Conservation (phyloP, 352 stramenopile genomes). For the Phytophthora tubulina region DNA sequence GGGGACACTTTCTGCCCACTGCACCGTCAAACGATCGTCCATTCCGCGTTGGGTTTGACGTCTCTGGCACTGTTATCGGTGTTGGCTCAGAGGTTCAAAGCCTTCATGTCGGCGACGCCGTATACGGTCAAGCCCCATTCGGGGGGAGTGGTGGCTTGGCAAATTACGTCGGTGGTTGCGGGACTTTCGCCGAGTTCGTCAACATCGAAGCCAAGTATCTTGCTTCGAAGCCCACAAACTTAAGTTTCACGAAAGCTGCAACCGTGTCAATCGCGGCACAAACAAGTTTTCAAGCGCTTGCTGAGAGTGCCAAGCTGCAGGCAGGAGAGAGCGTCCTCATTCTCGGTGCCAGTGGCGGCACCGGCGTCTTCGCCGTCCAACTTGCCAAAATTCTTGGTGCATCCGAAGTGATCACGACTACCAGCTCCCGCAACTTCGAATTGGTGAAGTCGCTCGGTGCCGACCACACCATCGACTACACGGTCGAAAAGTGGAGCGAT, state of each 20-base stretch:
- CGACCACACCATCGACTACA: background rate
- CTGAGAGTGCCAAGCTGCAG: background rate
- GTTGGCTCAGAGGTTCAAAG: background rate
- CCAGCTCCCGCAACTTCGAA: background rate
- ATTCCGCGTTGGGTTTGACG: background rate
- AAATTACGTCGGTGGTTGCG: background rate
- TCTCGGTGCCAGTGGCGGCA: background rate
- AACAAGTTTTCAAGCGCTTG: background rate
- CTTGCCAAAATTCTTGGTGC: background rate
- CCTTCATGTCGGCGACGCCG: background rate
- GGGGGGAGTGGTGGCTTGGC: background rate
- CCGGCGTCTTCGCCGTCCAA: background rate
- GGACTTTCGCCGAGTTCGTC: background rate
- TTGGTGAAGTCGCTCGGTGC: background rate
- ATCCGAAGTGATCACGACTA: background rate
- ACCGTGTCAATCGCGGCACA: background rate
- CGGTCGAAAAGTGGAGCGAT: background rate
- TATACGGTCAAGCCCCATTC: background rate
- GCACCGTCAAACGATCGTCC: background rate
- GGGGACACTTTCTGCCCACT: background rate
- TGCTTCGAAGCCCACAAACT: background rate
- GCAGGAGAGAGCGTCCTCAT: background rate
- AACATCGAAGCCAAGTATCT: constrained; percentile 1
- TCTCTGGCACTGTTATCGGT: background rate
- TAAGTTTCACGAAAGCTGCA: background rate